Evolutionary conservation across 2,329 filamentous ascomycete genomes (phyloP).

Genomic region (Penicillium palitans): DNA sequence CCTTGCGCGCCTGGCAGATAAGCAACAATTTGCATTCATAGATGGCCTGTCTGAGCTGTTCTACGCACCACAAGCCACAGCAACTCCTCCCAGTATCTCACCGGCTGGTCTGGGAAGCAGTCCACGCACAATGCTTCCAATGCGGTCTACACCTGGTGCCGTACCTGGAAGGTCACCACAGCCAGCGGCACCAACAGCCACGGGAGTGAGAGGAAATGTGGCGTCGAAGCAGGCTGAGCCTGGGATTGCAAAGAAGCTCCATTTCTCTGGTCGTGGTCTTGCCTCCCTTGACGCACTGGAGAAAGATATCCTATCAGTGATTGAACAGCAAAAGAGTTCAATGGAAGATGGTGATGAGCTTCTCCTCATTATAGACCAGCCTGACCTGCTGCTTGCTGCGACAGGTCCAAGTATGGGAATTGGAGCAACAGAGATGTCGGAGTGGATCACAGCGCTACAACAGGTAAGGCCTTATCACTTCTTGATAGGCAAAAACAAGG

Average conservation of each 20-base stretch:
- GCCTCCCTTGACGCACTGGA: conserved; percentile 37
- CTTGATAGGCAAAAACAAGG: background rate
- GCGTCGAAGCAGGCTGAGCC: conserved; percentile 21
- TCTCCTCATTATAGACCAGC: conserved; percentile 66
- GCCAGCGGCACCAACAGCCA: conserved; percentile 14
- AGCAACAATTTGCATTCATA: conserved; percentile 68
- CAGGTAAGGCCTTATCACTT: conserved; percentile 55
- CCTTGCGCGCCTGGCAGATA: conserved; percentile 59
- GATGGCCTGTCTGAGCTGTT: conserved; percentile 70
- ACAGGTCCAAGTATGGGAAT: conserved; percentile 50
- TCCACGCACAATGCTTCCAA: conserved; percentile 28
- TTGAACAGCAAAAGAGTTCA: conserved; percentile 32
- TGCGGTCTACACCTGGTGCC: conserved; percentile 29
- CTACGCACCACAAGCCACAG: conserved; percentile 21
- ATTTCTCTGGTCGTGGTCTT: conserved; percentile 31
- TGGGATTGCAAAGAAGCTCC: conserved; percentile 30
- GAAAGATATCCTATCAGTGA: conserved; percentile 35
- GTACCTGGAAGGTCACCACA: conserved; percentile 25
- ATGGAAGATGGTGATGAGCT: conserved; percentile 37
- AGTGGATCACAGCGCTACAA: conserved; percentile 60
- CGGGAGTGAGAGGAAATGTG: conserved; percentile 4
- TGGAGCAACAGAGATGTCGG: conserved; percentile 49
- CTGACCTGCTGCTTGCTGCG: conserved; percentile 65
- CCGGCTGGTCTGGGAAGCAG: conserved; percentile 18
- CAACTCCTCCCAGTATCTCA: conserved; percentile 12